A percentile compares a stretch with the other conserved stretches of the same genome.
Evolutionary conservation across 2,329 filamentous ascomycete genomes (phyloP).

Genomic region (Juglanconis sp.): DNA sequence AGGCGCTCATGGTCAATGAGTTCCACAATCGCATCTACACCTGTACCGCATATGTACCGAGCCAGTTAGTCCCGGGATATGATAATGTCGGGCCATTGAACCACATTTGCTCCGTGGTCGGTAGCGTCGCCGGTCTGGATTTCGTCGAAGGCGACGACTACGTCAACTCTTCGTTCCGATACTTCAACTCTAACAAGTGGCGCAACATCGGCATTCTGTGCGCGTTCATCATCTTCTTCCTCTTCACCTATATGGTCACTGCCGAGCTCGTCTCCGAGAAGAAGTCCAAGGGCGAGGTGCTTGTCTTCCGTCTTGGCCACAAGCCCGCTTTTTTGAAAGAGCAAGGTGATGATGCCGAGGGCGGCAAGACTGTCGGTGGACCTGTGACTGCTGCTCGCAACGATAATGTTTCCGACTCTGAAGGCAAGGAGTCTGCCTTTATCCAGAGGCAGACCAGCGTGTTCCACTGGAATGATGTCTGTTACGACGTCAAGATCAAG

Average conservation of each 20-base stretch:
- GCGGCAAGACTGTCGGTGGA: slow-evolving; percentile 47
- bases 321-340: slow-evolving; percentile 56
- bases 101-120: slow-evolving; percentile 57
- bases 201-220: slow-evolving; percentile 69
- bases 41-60: slow-evolving; percentile 47
- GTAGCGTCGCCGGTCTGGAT: slow-evolving; percentile 50
- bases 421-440: slow-evolving; percentile 33
- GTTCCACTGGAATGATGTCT: slow-evolving; percentile 20
- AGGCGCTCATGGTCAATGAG: slow-evolving; percentile 79
- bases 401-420: slow-evolving; percentile 30
- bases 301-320: slow-evolving; percentile 71
- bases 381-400: slow-evolving; percentile 43
- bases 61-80: slow-evolving; percentile 32
- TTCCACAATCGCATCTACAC: slow-evolving; percentile 63
- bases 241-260: slow-evolving; percentile 58
- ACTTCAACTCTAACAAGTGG: slow-evolving; percentile 61
- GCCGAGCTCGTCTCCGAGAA: slow-evolving; percentile 63
- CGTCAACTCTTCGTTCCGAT: slow-evolving; percentile 52
- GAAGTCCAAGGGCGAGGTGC: slow-evolving; percentile 73
- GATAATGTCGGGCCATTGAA: slow-evolving; percentile 33
- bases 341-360: slow-evolving; percentile 60
- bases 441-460: slow-evolving; percentile 18
- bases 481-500: slow-evolving; percentile 20
- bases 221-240: slow-evolving; percentile 61
- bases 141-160: slow-evolving; percentile 59